Conservation (phyloP, 768 basidiomycete genomes). For the Agaricus sinodeliciosus region DNA sequence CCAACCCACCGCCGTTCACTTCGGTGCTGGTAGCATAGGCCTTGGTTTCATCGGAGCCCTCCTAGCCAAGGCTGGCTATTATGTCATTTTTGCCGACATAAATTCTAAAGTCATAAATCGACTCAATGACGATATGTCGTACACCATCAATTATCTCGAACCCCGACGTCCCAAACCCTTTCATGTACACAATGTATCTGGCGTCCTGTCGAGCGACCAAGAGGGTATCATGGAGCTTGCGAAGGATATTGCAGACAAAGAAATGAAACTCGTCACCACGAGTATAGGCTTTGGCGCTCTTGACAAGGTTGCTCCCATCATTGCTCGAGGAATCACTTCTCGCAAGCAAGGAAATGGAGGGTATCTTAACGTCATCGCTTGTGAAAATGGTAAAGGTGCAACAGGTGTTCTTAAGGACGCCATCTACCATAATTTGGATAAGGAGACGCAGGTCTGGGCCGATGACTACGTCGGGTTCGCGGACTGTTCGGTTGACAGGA, state of each 20-base stretch:
- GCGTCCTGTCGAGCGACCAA: slow-evolving; percentile 5
- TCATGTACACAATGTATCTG: slow-evolving; percentile 6
- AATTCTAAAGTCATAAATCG: slow-evolving; percentile 1
- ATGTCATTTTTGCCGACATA: slow-evolving; percentile 9
- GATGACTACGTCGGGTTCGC: slow-evolving; percentile 7
- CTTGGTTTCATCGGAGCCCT: slow-evolving; percentile 6
- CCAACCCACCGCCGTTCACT: slow-evolving; percentile 6
- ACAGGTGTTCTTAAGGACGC: background rate
- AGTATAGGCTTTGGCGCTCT: slow-evolving; percentile 8
- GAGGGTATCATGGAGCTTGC: slow-evolving; percentile 6
- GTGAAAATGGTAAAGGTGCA: slow-evolving; percentile 6
- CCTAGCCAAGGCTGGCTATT: slow-evolving; percentile 9
- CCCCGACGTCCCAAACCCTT: slow-evolving; percentile 4
- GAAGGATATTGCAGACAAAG: slow-evolving; percentile 6
- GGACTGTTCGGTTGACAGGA: slow-evolving; percentile 8
- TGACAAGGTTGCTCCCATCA: slow-evolving; percentile 5
- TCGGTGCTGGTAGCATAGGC: slow-evolving; percentile 9
- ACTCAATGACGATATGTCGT: slow-evolving; percentile 1
- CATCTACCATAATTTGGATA: slow-evolving; percentile 4
- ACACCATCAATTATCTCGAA: slow-evolving; percentile 5
- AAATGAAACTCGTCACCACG: slow-evolving; percentile 8
- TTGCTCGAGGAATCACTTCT: slow-evolving; percentile 2
- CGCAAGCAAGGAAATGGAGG: background rate
- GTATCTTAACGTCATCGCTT: slow-evolving; percentile 7
- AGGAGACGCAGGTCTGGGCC: slow-evolving; percentile 2